These are phyloP conservation scores for Phoenix roebelenii DNA, from an alignment of 176 grass and related monocot species.

Conservation along the genomic window DNA sequence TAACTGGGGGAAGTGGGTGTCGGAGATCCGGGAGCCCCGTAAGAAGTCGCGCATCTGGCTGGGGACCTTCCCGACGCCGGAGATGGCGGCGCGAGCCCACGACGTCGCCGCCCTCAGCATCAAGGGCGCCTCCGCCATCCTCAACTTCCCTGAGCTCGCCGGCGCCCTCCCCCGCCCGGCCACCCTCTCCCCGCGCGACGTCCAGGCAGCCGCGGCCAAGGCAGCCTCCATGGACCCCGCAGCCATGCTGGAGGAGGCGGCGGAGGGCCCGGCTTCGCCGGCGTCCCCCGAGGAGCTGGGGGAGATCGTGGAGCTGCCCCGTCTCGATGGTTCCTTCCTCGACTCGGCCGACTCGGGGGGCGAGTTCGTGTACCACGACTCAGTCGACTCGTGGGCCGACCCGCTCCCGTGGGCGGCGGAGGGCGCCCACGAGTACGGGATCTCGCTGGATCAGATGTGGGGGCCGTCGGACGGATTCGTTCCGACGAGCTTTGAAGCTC, in stretches of 20 bases:
- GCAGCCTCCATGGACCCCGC: slow-evolving; percentile 44
- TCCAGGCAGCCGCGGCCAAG: slow-evolving; percentile 73
- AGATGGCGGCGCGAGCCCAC: slow-evolving; percentile 94
- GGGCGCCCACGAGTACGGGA: neutral
- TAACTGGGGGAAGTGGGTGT: slow-evolving; percentile 94
- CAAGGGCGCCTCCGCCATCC: slow-evolving; percentile 61
- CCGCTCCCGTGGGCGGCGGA: neutral
- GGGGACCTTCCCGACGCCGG: slow-evolving; percentile 64
- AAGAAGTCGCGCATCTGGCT: slow-evolving; percentile 99
- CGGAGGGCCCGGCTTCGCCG: neutral
- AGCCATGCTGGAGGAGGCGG: neutral
- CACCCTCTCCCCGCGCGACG: slow-evolving; percentile 46
- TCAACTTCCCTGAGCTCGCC: slow-evolving; percentile 86
- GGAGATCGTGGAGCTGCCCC: slow-evolving; percentile 14
- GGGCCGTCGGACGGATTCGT: neutral
- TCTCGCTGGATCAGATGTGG: slow-evolving; percentile 1
- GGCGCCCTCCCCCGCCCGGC: slow-evolving; percentile 42
- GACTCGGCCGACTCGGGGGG: slow-evolving; percentile 15
- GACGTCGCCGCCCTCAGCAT: slow-evolving; percentile 74
- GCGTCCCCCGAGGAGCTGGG: slow-evolving; percentile 8
- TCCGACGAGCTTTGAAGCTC: slow-evolving; percentile 12
- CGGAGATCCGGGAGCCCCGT: slow-evolving; percentile 92
- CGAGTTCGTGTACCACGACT: slow-evolving; percentile 16
- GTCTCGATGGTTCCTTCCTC: slow-evolving; percentile 2
- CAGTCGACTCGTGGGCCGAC: slow-evolving; percentile 4